A percentile compares a stretch with the other conserved stretches of the same genome.
Conservation (phyloP, 805 yeast species). For the Yarrowia keelungensis region DNA sequence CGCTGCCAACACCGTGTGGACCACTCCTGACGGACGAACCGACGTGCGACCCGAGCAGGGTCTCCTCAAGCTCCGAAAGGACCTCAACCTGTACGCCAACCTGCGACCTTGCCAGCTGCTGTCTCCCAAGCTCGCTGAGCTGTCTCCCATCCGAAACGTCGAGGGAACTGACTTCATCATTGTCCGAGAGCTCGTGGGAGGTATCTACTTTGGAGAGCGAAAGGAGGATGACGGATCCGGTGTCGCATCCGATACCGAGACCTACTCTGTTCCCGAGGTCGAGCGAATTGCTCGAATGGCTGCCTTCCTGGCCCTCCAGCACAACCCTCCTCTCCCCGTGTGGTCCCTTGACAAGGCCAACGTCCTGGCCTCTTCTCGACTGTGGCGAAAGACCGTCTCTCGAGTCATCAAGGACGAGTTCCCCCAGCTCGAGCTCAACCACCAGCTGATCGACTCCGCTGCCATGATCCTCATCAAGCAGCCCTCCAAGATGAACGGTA, state of each 20-base stretch:
- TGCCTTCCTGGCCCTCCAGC: slow-evolving; percentile 92
- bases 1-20: slow-evolving; percentile 81
- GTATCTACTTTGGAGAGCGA: slow-evolving; percentile 96
- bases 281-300: slow-evolving; percentile 98
- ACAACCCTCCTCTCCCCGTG: slow-evolving; percentile 89
- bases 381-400: slow-evolving; percentile 95
- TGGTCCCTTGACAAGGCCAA: slow-evolving; percentile 98
- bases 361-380: slow-evolving; percentile 92
- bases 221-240: slow-evolving; percentile 88
- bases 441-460: slow-evolving; percentile 97
- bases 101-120: slow-evolving; percentile 96
- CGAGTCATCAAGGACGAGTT: slow-evolving; percentile 85
- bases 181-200: slow-evolving; percentile 97
- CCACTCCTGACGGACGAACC: slow-evolving; percentile 93
- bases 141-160: slow-evolving; percentile 88
- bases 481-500: slow-evolving; percentile 91
- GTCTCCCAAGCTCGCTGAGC: slow-evolving; percentile 77
- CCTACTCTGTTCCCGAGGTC: slow-evolving; percentile 89
- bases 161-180: slow-evolving; percentile 91
- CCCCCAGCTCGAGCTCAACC: slow-evolving; percentile 85
- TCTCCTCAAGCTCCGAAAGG: slow-evolving; percentile 90
- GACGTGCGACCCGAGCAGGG: slow-evolving; percentile 98
- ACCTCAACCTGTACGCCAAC: slow-evolving; percentile 91
- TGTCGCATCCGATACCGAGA: slow-evolving; percentile 91
- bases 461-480: slow-evolving; percentile 95